Evolutionary conservation across 805 yeast species (phyloP), one percentile per base, ranked within the genome.

Genomic region (Ogataea haglerorum): DNA sequence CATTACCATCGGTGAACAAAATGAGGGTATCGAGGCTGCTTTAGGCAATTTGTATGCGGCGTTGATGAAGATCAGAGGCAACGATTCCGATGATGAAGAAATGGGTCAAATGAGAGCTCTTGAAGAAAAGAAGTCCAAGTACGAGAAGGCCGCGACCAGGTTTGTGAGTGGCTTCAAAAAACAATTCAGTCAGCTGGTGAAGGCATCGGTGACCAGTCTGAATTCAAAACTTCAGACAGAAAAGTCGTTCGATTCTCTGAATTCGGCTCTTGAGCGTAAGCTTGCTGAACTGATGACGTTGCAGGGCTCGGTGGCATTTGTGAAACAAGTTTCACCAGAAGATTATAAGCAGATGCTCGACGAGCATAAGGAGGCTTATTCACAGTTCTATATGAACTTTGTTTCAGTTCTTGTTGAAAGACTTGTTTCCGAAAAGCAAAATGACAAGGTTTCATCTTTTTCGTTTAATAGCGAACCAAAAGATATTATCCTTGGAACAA

Each of bases 21-120:
- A 70, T 40, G 63, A 58, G 2, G 40, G 47, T 7, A 51, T 83
- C 40, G 96, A 89, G 56, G 38, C 49, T 0, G 75, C 78, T 31
- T 62, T 88, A 10, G 58, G 65, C 5, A 76, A 72, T 15, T 65
- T 89, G 25, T 79, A 73, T 53, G 70, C 72, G 32, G 95, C 95
- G 0, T 63, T 88, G 36, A 66, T 66, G 33, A 81, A 88, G 2
- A 79, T 82, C 18, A 69, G 77, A 43, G 79, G 80, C 34, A 53
- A 50, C 3, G 73, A 67, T 28, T 69, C 62, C 15, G 70, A 67
- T 9, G 55, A 64, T 33, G 70, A 70, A 42, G 69, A 69, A 40
- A 57, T 83, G 43, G 78, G 80, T 27, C 72, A 75, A 14, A 83
- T 88, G 87, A 69, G 72, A 42, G 95, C 95, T 0, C 67, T 87